These are phyloP conservation scores for Nakazawaea pomicola DNA, from an alignment of 805 yeast species.

Conservation along the genomic window DNA sequence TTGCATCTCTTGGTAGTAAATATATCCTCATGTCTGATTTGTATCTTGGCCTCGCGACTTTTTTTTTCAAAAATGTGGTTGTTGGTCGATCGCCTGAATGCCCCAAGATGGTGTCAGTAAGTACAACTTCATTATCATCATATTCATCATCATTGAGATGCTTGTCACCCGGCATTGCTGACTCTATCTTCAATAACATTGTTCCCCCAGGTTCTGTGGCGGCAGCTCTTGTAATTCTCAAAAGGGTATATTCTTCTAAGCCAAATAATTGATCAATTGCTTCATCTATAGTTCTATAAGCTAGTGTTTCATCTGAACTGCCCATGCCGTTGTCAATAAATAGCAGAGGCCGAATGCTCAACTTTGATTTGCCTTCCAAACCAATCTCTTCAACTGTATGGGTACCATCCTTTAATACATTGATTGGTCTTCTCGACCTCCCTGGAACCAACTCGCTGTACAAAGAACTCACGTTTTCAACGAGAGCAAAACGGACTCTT, in stretches of 20 bases:
- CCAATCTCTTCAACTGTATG: slow-evolving; percentile 7
- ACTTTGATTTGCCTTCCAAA: neutral
- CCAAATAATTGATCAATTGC: slow-evolving; percentile 41
- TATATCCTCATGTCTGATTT: slow-evolving; percentile 61
- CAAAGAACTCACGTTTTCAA: slow-evolving; percentile 37
- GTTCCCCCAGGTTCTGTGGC: slow-evolving; percentile 48
- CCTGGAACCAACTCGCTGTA: slow-evolving; percentile 37
- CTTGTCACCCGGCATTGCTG: slow-evolving; percentile 48
- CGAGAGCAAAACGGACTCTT: slow-evolving; percentile 41
- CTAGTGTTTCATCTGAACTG: slow-evolving; percentile 9
- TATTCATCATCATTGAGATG: slow-evolving; percentile 45
- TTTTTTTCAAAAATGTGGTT: slow-evolving; percentile 48
- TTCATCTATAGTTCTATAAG: slow-evolving; percentile 38
- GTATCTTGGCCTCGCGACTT: slow-evolving; percentile 58
- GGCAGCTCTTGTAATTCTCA: slow-evolving; percentile 52
- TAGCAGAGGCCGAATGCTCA: slow-evolving; percentile 4
- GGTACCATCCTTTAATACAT: slow-evolving; percentile 17
- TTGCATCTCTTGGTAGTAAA: slow-evolving; percentile 37
- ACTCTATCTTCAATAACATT: slow-evolving; percentile 46
- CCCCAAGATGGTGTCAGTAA: slow-evolving; percentile 29
- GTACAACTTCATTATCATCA: slow-evolving; percentile 14
- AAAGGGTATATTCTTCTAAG: slow-evolving; percentile 35
- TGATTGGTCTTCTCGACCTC: slow-evolving; percentile 19
- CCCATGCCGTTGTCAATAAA: neutral
- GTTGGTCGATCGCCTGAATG: slow-evolving; percentile 37